A percentile compares a stretch with the other conserved stretches of the same genome.
Evolutionary conservation across 306 rosid genomes (phyloP).

Genomic region (Ammopiptanthus mongolicus): DNA sequence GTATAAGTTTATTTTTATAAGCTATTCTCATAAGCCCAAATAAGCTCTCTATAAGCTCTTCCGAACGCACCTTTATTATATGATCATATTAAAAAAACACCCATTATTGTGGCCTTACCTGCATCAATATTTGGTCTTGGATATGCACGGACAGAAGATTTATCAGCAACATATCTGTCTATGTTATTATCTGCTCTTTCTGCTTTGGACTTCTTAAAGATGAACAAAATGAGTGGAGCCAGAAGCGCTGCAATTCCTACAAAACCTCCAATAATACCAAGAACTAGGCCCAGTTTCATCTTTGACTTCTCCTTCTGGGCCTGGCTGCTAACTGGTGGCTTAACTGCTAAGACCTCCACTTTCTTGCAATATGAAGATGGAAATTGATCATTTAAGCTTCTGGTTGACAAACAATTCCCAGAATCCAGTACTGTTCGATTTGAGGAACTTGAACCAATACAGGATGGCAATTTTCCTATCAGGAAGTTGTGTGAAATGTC

Average conservation of each 20-base stretch:
- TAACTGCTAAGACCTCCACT: constrained; percentile 53
- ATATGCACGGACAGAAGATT: constrained; percentile 21
- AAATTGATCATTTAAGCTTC: constrained; percentile 40
- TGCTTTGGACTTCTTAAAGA: constrained; percentile 34
- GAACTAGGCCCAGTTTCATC: constrained; percentile 34
- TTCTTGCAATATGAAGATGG: constrained; percentile 45
- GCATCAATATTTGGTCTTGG: constrained; percentile 36
- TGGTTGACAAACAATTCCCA: constrained; percentile 66
- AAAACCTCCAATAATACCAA: constrained; percentile 53
- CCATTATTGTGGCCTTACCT: constrained; percentile 41
- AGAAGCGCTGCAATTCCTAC: constrained; percentile 39
- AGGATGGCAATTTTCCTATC: constrained; percentile 64
- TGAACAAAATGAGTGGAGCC: constrained; percentile 38
- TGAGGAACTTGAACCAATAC: constrained; percentile 49
- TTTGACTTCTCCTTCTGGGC: constrained; percentile 22
- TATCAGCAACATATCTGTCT: constrained; percentile 33
- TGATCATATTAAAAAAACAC: background rate
- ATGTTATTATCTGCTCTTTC: constrained; percentile 19
- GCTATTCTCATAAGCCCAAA: too few species aligned
- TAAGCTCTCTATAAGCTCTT: too few species aligned
- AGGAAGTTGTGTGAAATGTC: constrained; percentile 72
- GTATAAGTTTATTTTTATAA: too few species aligned
- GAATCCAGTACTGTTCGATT: constrained; percentile 47
- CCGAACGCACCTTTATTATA: too few species aligned
- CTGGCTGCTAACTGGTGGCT: constrained; percentile 35